Evolutionary conservation across 1,284 basidiomycete species (phyloP), one percentile per base, ranked within the genome.

Genomic region (Crepidotus sp.): DNA sequence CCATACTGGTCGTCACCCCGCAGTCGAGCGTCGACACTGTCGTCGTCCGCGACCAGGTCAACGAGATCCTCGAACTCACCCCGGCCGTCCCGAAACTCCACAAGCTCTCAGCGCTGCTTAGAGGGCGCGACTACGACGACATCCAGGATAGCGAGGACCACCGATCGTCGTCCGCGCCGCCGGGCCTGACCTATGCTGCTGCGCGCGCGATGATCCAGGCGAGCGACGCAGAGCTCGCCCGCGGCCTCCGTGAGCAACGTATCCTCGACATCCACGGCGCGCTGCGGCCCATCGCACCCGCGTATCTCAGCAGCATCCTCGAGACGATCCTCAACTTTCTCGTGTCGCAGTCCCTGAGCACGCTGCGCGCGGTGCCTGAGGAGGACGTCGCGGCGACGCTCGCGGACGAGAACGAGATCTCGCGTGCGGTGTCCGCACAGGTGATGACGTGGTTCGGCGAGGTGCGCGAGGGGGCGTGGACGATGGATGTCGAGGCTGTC

Each of bases 401-500:
- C 11, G 74, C 79, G 13, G 69, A 80, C 25, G 80, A 84, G n/a
- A 80, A 91, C 55, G 87, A 90, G 14, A 64, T 92, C 15, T 68
- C 74, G 1, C 61, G 70, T 3, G 61, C 69, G 0, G 76, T 93
- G 4, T 73, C 77, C 0, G 60, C 56, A 3, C 84, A 89, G 54
- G 70, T 93, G 7, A 76, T 94, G 67, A 58, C 61, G 0, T 90
- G 91, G 77, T 95, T 92, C 54, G 90, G 90, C 3, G 61, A 65
- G 1, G 58, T 83, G 0, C 53, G 62, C n/a, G 67, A 65, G 6
- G 73, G 66, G 2, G 65, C 59, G 26, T 90, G 87, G 85, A 69
- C 59, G 36, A 77, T 87, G 70, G 68, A 86, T 37, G 67, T 71
- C 4, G 59, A 68, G 1, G 65, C 63, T 0, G 65, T 85, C 11